These are phyloP conservation scores for Cynara cardunculus DNA, from an alignment of 129 eudicot species.

Conservation along the genomic window DNA sequence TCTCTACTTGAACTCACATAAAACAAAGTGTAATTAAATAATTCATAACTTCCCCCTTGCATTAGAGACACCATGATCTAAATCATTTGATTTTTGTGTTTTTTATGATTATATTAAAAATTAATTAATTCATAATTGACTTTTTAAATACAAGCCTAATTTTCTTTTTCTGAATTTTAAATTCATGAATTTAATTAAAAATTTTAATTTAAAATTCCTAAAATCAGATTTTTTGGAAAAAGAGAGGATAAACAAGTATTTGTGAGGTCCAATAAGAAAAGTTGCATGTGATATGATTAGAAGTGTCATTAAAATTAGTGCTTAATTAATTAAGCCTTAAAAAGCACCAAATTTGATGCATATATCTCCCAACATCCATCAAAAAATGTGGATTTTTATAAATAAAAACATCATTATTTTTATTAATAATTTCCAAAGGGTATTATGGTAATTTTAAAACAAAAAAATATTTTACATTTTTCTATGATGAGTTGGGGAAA, in stretches of 20 bases:
- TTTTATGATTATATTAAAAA: conserved; percentile 12
- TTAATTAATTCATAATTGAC: conserved; percentile 25
- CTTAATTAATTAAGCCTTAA: conserved; percentile 24
- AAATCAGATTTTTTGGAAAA: conserved; percentile 28
- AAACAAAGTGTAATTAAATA: conserved; percentile 1
- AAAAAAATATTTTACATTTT: conserved; percentile 21
- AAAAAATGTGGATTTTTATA: conserved; percentile 20
- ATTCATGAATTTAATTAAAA: conserved; percentile 3
- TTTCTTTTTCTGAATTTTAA: neutral
- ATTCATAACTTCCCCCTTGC: conserved; percentile 6
- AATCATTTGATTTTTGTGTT: conserved; percentile 28
- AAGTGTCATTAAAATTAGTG: conserved; percentile 39
- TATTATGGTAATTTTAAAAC: conserved; percentile 9
- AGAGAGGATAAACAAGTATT: conserved; percentile 38
- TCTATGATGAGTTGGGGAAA: conserved; percentile 23
- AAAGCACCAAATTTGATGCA: conserved; percentile 56
- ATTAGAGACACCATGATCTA: conserved; percentile 38
- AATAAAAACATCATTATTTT: neutral
- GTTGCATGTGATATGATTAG: conserved; percentile 87
- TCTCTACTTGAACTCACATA: conserved; percentile 9
- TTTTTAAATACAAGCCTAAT: conserved; percentile 24
- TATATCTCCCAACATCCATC: conserved; percentile 40
- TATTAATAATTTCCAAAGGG: neutral
- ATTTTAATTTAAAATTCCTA: conserved; percentile 17
- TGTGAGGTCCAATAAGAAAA: conserved; percentile 63